These are phyloP conservation scores for Triadica sebifera DNA, from an alignment of 345 rosid genomes.

Conservation along the genomic window DNA sequence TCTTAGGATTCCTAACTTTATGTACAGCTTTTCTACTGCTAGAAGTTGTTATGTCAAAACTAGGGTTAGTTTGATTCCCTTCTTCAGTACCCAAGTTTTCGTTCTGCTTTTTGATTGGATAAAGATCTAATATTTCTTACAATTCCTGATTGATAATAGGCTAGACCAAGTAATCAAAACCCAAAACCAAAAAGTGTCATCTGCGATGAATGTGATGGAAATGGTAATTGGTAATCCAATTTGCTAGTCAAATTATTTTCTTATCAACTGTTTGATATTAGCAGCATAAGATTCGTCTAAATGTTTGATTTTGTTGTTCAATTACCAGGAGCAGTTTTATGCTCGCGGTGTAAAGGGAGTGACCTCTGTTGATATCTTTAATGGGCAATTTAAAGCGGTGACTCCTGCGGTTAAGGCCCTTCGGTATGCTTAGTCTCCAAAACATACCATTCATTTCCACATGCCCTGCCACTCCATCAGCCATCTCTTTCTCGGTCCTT, in stretches of 20 bases:
- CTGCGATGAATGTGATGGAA: slow-evolving; percentile 48
- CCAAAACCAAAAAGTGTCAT: slow-evolving; percentile 45
- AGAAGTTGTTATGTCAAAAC: slow-evolving; percentile 18
- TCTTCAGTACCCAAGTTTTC: background rate
- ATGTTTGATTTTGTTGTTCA: background rate
- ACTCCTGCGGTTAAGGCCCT: slow-evolving; percentile 38
- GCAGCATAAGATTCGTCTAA: background rate
- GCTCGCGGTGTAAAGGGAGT: slow-evolving; percentile 65
- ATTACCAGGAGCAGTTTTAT: slow-evolving; percentile 45
- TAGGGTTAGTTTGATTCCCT: slow-evolving; percentile 20
- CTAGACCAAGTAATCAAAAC: slow-evolving; percentile 28
- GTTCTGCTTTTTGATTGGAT: background rate
- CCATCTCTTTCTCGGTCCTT: slow-evolving; percentile 46
- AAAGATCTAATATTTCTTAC: background rate
- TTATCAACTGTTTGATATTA: background rate
- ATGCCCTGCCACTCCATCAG: slow-evolving; percentile 22
- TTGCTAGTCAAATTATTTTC: too few species aligned
- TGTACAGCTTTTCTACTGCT: background rate
- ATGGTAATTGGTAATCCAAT: slow-evolving; percentile 36
- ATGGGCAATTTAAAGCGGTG: slow-evolving; percentile 56
- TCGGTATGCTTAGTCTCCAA: slow-evolving; percentile 56
- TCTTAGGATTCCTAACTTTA: slow-evolving; percentile 8
- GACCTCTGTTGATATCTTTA: slow-evolving; percentile 49
- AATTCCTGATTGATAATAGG: slow-evolving; percentile 24
- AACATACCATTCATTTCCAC: slow-evolving; percentile 55